Percentiles rank a stretch among this genome's conserved stretches.
phyloP scores from a whole-genome alignment of 352 stramenopile genomes.

The Peronospora belbahrii region DNA sequence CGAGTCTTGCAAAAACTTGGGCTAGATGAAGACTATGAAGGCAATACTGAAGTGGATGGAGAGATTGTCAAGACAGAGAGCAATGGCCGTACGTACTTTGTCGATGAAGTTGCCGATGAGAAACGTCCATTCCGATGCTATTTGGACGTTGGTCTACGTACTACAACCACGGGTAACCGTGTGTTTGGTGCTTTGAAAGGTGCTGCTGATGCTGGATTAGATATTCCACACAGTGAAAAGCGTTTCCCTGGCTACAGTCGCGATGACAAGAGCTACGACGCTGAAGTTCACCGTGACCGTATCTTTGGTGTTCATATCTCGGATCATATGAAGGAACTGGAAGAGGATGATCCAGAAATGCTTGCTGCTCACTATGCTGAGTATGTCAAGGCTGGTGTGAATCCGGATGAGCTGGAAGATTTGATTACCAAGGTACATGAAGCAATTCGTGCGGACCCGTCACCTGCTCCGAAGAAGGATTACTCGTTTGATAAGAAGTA shows the following conservation, averaged over 20 bases:
- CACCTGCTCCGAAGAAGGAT: conserved; percentile 87
- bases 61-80: conserved; percentile 92
- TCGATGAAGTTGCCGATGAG: conserved; percentile 97
- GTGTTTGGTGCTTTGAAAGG: conserved; percentile 99
- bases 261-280: conserved; percentile 98
- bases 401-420: conserved; percentile 89
- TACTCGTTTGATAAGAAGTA: conserved; percentile 91
- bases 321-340: conserved; percentile 99
- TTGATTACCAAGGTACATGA: conserved; percentile 93
- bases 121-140: conserved; percentile 97
- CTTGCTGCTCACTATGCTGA: conserved; percentile 95
- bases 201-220: conserved; percentile 95
- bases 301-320: conserved; percentile 97
- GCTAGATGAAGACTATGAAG: conserved; percentile 96
- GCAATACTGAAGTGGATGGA: conserved; percentile 94
- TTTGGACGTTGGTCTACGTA: conserved; percentile 95
- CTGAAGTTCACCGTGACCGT: conserved; percentile 94
- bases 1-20: conserved; percentile 96
- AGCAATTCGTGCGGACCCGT: conserved; percentile 96
- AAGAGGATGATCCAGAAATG: conserved; percentile 98
- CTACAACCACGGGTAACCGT: conserved; percentile 96
- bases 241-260: conserved; percentile 98
- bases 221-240: conserved; percentile 99
- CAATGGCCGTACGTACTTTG: conserved; percentile 97
- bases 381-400: conserved; percentile 91